Conservation (phyloP, 1,139 yeast species). For the Lizanozyma gosingica region DNA sequence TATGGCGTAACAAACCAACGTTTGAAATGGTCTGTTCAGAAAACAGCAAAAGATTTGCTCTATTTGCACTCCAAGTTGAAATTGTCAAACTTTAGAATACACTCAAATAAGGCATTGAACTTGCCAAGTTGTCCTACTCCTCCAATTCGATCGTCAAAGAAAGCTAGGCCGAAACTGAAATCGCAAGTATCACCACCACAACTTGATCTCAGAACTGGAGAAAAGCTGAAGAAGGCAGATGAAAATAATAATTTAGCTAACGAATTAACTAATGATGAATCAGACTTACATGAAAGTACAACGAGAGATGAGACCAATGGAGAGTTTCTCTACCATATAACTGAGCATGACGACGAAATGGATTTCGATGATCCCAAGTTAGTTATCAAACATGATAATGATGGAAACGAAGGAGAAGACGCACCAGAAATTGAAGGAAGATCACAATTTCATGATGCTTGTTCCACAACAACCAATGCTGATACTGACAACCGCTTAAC, state of each 20-base stretch:
- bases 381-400: background rate
- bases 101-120: constrained; percentile 16
- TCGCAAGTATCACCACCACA: background rate
- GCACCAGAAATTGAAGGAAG: background rate
- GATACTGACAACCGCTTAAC: background rate
- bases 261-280: background rate
- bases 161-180: constrained; percentile 1
- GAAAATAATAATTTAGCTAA: constrained; percentile 8
- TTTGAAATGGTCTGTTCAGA: constrained; percentile 72
- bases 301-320: background rate
- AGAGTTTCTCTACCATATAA: background rate
- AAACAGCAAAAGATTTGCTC: constrained; percentile 62
- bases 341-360: background rate
- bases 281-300: background rate
- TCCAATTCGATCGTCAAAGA: constrained; percentile 18
- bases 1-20: constrained; percentile 83
- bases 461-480: background rate
- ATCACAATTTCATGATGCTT: background rate
- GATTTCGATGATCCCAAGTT: background rate
- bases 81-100: constrained; percentile 35
- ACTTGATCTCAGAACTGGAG: background rate
- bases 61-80: constrained; percentile 62
- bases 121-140: constrained; percentile 31
- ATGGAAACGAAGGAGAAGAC: too few species aligned
- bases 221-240: constrained; percentile 10